These are phyloP conservation scores for Metarhizium rileyi DNA, from an alignment of 2,329 filamentous ascomycete genomes.

Conservation along the genomic window DNA sequence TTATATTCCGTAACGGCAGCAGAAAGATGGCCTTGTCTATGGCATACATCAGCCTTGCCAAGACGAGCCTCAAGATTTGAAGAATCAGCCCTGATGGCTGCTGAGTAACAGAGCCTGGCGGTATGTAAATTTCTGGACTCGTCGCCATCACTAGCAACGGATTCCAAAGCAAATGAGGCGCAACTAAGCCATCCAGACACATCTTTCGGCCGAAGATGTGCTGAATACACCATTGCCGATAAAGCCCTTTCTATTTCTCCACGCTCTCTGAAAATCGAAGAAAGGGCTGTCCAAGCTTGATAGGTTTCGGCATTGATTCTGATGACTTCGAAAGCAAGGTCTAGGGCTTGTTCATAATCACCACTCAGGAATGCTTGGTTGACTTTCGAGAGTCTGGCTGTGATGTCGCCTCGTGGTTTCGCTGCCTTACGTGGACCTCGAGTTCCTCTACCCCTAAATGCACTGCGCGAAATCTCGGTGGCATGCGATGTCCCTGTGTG, in stretches of 20 bases:
- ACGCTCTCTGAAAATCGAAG: slow-evolving; percentile 51
- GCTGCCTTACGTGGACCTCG: slow-evolving; percentile 49
- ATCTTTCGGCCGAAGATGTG: slow-evolving; percentile 52
- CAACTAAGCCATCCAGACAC: slow-evolving; percentile 49
- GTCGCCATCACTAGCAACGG: slow-evolving; percentile 38
- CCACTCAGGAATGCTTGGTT: slow-evolving; percentile 57
- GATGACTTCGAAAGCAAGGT: slow-evolving; percentile 52
- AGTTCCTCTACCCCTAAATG: slow-evolving; percentile 18
- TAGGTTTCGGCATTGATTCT: slow-evolving; percentile 59
- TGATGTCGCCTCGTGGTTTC: slow-evolving; percentile 63
- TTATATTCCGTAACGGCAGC: slow-evolving; percentile 49
- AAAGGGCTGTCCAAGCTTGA: slow-evolving; percentile 53
- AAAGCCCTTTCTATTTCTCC: slow-evolving; percentile 47
- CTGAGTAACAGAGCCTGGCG: slow-evolving; percentile 49
- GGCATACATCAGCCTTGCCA: slow-evolving; percentile 48
- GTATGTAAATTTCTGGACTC: slow-evolving; percentile 40
- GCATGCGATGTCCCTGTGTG: slow-evolving; percentile 21
- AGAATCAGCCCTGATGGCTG: slow-evolving; percentile 47
- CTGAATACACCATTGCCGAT: slow-evolving; percentile 50
- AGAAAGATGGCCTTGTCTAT: slow-evolving; percentile 43
- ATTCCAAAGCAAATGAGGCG: slow-evolving; percentile 46
- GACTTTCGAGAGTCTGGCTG: slow-evolving; percentile 54
- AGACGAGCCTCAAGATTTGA: slow-evolving; percentile 48
- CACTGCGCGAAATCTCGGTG: slow-evolving; percentile 12
- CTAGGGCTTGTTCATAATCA: slow-evolving; percentile 49